Evolutionary conservation across 306 rosid genomes (phyloP), one percentile per base, ranked within the genome.

Genomic region (Astragalus membranaceus): DNA sequence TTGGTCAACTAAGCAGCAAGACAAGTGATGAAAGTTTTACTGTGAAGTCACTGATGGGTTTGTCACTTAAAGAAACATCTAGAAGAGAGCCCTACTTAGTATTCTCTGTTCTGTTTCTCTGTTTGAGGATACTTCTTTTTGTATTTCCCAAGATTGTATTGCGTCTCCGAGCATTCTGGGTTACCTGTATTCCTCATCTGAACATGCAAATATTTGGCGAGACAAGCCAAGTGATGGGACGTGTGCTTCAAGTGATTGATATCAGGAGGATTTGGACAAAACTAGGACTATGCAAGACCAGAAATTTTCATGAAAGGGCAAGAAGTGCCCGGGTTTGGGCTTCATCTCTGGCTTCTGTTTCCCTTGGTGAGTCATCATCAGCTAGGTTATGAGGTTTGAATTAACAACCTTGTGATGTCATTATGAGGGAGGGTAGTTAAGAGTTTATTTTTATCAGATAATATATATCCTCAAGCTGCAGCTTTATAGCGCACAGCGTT

Each of bases 121-220:
- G 83, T 61, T 67, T 86, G 42, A 85, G 89, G 87, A 29, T 75
- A 30, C 83, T 83, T 44, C 12, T 81, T 6, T 61, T 59, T 44
- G 64, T 80, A 23, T 72, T 87, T 32, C 90, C 90, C 11, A 76
- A 41, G 80, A 73, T 83, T 7, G 20, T 84, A 37, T 63, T 10
- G 44, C 72, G 63, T 17, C 64, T 92, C 60, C 82, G 82, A 78
- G 78, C 87, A 44, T 80, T 84, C 68, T 87, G 88, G 82, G 75
- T 77, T 68, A 80, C 81, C 1, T 79, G 79, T 57, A 43, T 79
- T 59, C 90, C 96, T 14, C 90, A 86, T 70, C 72, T 86, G 39
- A 87, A 89, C 66, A 51, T 89, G 92, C 95, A 88, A 80, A 78
- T 87, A 78, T 82, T 89, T 26, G 94, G 96, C 5, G 96, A 87